Base-by-base conservation (phyloP, 106 monocot genomes). In the Dendrobium huoshanense region DNA sequence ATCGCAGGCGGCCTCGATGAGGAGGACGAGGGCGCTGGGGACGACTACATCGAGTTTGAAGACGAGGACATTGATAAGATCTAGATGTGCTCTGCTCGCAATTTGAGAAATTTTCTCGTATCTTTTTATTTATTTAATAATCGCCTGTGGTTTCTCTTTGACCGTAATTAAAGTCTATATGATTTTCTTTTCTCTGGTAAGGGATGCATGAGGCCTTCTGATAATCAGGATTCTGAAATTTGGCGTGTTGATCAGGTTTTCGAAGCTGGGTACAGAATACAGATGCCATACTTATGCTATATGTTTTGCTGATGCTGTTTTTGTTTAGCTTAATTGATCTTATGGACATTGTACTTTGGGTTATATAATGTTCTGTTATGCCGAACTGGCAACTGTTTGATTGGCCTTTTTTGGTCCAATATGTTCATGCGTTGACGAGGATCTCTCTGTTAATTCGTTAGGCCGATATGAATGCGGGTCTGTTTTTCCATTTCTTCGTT, bases 11-110 rank as follows among this genome's bases (percentile, higher is more conserved):
- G 88, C 25, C 56, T 88, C 19, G 91, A 91, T 37, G 91, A 91
- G 78, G 90, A 90, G 55, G 91, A 91, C 9, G 88, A 91, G 0
- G 88, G 86, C 20, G 80, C 80, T 29, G 91, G 80, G 0, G 86
- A 91, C 20, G 91, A 91, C 48, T 91, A 88, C 83, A 85, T 91
- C 85, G 91, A 91, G 79, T 91, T 91, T 51, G 91, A 91, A 80
- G 91, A 91, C 78, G 91, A 91, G 85, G 91, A 91, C 54, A 91
- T 91, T 59, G 91, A 91, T 77, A 91, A 87, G 85, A 91, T 91
- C 82, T 91, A 85, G 67, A 44, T 15, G 15, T 25, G 25, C 64
- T 22, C 24, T 22, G 64, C 22, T 22, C 13, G 64, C 64, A 1
- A n/a, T 64, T 15, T 70, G 16, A 33, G 33, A 70, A 70, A 6